Conservation (phyloP, 2,329 filamentous ascomycete species). For the Calonectria honghensis region DNA sequence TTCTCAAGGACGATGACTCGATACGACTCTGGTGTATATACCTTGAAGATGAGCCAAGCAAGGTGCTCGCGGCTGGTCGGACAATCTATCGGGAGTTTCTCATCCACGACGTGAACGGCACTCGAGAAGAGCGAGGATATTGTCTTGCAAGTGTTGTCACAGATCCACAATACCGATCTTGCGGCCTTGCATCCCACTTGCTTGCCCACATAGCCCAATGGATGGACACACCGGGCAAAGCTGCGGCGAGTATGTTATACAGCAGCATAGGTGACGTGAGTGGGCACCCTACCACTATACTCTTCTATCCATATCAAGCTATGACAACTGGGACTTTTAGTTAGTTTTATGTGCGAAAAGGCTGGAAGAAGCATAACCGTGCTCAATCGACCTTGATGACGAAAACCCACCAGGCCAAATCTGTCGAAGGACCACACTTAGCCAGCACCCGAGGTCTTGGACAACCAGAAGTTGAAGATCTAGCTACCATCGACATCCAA, state of each 20-base stretch:
- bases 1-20: background rate
- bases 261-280: constrained; percentile 13
- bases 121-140: background rate
- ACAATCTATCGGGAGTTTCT: constrained; percentile 1
- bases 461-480: background rate
- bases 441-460: background rate
- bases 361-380: background rate
- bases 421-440: background rate
- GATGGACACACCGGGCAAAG: background rate
- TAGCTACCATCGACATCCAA: background rate
- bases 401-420: background rate
- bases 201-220: background rate
- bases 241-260: constrained; percentile 5
- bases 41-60: background rate
- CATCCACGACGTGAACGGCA: background rate
- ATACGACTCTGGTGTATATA: background rate
- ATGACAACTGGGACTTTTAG: background rate
- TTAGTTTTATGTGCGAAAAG: constrained; percentile 13
- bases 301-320: too few relatives aligned
- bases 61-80: background rate
- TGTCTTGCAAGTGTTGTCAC: constrained; percentile 16
- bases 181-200: constrained; percentile 1
- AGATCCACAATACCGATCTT: background rate
- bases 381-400: background rate
- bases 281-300: background rate